Evolutionary conservation across 2,329 filamentous ascomycete genomes (phyloP), one percentile per base, ranked within the genome.

Genomic region (Myriosclerotinia scirpicola): DNA sequence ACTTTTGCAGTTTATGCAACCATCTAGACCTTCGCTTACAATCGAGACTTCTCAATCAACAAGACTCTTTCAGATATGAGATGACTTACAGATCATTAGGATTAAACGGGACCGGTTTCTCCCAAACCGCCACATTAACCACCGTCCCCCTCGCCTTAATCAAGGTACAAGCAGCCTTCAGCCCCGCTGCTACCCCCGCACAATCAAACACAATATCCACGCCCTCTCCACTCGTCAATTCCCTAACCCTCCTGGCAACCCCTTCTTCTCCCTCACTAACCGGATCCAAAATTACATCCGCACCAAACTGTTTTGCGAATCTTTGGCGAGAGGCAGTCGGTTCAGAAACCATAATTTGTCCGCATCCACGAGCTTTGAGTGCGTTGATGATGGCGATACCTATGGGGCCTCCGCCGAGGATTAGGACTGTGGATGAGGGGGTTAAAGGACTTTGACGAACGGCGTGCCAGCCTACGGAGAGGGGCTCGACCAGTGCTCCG

Each of bases 81-180:
- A 48, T n/a, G 22, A 60, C 58, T 60, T 38, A 60, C 40, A 87
- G 70, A 70, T 81, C 80, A 69, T 85, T 86, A 0, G 83, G 81
- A 42, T 83, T 78, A 62, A 88, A 81, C 0, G 80, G 79, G 5
- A 86, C 79, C 8, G 78, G 78, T 64, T 81, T 84, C 72, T 87
- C 85, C 85, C 85, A 89, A 3, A 89, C 84, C 0, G 87, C 85
- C n/a, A 89, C 81, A 68, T 89, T 89, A 2, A 89, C 81, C 0
- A 90, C 80, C 0, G 83, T 84, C 0, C 86, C 87, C 46, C 83
- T 79, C 0, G 81, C 79, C 59, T 81, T 79, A 3, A 86, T 81
- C 0, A 82, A 80, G 26, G 80, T 75, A 52, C 81, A 84, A 71
- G 76, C 85, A 70, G 68, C 73, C 20, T 68, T 69, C 30, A 73